Conservation (phyloP, 2,329 filamentous ascomycete species). For the Ophiostoma pallidulum region DNA sequence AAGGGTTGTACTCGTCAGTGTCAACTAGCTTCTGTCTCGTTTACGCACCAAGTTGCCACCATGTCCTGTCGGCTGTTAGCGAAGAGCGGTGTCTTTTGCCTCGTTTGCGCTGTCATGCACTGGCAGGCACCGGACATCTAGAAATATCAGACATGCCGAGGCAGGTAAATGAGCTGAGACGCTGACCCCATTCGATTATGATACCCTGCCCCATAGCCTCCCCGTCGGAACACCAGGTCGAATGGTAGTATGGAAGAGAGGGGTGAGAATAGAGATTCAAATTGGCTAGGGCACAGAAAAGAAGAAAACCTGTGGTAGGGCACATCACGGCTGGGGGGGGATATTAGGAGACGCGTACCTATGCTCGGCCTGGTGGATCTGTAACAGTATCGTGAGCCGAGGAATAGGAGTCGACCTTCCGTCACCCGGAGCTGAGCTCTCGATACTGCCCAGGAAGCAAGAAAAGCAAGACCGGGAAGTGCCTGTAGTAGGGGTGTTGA, state of each 20-base stretch:
- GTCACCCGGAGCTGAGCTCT: background rate
- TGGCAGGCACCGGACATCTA: background rate
- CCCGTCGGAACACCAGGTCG: no score
- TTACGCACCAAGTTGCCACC: no score
- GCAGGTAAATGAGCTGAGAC: no score
- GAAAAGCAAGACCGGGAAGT: background rate
- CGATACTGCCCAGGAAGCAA: background rate
- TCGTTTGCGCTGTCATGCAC: slow-evolving; percentile 8
- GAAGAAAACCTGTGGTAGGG: background rate
- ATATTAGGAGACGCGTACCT: no score
- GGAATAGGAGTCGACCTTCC: background rate
- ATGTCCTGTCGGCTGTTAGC: no score
- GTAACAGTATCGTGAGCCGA: background rate
- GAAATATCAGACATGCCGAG: background rate
- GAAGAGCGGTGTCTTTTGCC: background rate
- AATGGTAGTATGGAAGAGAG: no score
- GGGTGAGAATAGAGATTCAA: no score
- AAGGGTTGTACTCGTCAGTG: no score
- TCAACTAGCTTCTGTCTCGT: no score
- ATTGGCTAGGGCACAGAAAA: background rate
- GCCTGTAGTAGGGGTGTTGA: background rate
- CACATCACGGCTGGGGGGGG: background rate
- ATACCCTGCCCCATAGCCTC: no score
- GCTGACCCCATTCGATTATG: no score
- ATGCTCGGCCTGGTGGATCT: background rate